Conservation (phyloP, 176 grass and related monocot genomes). For the Tillandsia leiboldiana region DNA sequence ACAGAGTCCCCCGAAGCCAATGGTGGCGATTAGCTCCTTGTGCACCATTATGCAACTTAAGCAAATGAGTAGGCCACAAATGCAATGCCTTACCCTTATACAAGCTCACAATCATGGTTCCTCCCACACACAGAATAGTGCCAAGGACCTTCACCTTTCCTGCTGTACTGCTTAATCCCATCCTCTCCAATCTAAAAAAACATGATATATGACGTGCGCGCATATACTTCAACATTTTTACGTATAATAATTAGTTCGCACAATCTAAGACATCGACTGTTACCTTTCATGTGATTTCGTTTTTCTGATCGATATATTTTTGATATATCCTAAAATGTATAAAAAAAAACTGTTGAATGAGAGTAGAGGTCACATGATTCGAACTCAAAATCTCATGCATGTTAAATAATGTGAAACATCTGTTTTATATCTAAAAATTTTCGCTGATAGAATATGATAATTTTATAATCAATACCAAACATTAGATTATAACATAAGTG, state of each 20-base stretch:
- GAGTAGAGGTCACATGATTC: too few species aligned
- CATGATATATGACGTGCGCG: too few species aligned
- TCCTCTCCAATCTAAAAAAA: slow-evolving; percentile 29
- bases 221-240: too few species aligned
- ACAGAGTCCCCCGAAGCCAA: slow-evolving; percentile 24
- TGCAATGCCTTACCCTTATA: slow-evolving; percentile 24
- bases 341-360: too few species aligned
- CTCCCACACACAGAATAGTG: slow-evolving; percentile 24
- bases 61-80: slow-evolving; percentile 20
- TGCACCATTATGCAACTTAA: background rate
- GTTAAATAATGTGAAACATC: too few species aligned
- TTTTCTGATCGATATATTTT: too few species aligned
- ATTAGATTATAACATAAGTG: too few species aligned
- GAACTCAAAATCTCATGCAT: too few species aligned
- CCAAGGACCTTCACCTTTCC: slow-evolving; percentile 32
- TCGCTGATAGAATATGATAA: too few species aligned
- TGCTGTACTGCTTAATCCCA: background rate
- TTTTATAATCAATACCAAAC: too few species aligned
- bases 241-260: background rate
- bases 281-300: too few species aligned
- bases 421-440: too few species aligned
- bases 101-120: slow-evolving; percentile 38
- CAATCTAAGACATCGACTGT: background rate
- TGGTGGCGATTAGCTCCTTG: background rate
- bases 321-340: background rate